Evolutionary conservation across 2,329 filamentous ascomycete genomes (phyloP).

Genomic region (Pyrenochaeta sp.): DNA sequence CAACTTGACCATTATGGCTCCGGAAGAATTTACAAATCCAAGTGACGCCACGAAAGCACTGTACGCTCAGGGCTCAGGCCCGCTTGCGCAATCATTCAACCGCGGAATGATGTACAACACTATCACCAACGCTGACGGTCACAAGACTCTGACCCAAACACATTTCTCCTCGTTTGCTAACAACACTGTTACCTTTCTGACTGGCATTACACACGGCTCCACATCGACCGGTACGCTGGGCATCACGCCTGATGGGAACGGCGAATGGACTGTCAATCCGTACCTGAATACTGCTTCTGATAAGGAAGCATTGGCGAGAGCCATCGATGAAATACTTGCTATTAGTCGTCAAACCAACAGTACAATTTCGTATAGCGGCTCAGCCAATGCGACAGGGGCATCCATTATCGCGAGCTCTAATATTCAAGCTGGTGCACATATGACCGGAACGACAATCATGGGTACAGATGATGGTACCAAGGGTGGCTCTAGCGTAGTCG

Average conservation of each 20-base stretch:
- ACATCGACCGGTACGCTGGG: conserved; percentile 29
- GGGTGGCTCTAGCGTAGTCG: conserved; percentile 67
- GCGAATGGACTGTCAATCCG: conserved; percentile 54
- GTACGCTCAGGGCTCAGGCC: conserved; percentile 39
- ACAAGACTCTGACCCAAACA: conserved; percentile 44
- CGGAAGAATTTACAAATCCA: conserved; percentile 17
- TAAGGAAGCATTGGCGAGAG: conserved; percentile 48
- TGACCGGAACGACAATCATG: conserved; percentile 53
- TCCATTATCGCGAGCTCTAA: conserved; percentile 42
- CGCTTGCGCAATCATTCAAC: conserved; percentile 52
- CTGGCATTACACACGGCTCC: conserved; percentile 25
- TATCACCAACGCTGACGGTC: conserved; percentile 47
- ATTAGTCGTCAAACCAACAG: conserved; percentile 20
- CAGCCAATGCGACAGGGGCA: conserved; percentile 50
- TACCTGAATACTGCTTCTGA: conserved; percentile 58
- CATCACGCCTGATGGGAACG: conserved; percentile 36
- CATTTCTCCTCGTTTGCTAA: conserved; percentile 47
- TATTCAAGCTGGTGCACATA: conserved; percentile 41
- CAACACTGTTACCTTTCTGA: conserved; percentile 21
- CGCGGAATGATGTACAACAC: conserved; percentile 56
- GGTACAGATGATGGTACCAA: conserved; percentile 64
- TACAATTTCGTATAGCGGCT: conserved; percentile 19
- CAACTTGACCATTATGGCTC: conserved; percentile 15
- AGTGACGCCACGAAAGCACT: conserved; percentile 18
- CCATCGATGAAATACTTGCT: conserved; percentile 52